phyloP scores from a whole-genome alignment of 768 basidiomycete genomes.

The Tricholoma flavovirens region DNA sequence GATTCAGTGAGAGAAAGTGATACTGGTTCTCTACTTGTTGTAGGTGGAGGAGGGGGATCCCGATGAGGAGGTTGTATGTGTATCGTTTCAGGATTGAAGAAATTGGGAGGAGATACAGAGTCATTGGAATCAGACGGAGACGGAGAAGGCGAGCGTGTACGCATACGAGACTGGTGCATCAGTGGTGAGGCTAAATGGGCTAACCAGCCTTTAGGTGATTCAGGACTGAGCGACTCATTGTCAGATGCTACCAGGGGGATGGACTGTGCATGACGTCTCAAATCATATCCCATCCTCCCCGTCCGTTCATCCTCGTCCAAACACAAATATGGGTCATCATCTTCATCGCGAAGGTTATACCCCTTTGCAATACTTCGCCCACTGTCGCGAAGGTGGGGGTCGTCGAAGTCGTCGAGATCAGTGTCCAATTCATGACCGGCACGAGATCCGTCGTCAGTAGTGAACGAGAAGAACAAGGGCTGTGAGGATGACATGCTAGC shows the following conservation, averaged over 20 bases:
- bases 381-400: constrained; percentile 59
- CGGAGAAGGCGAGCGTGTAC: constrained; percentile 33
- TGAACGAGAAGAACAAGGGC: constrained; percentile 87
- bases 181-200: constrained; percentile 72
- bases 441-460: constrained; percentile 63
- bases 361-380: constrained; percentile 25
- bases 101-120: constrained; percentile 39
- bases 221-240: constrained; percentile 26
- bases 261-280: constrained; percentile 25
- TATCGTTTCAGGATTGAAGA: constrained; percentile 28
- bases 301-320: constrained; percentile 59
- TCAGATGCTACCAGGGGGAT: constrained; percentile 34
- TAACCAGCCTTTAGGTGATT: constrained; percentile 56
- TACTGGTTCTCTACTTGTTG: constrained; percentile 30
- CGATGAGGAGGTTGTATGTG: constrained; percentile 22
- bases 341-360: constrained; percentile 37
- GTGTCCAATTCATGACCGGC: constrained; percentile 40
- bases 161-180: constrained; percentile 30
- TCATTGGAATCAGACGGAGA: constrained; percentile 36
- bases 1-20: constrained; percentile 77
- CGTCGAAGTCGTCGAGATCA: constrained; percentile 68
- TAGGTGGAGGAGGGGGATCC: constrained; percentile 35
- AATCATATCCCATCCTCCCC: constrained; percentile 25
- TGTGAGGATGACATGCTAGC: constrained; percentile 59
- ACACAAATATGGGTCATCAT: constrained; percentile 73